These are phyloP conservation scores for Ilyonectria mors-panacis DNA, from an alignment of 2,329 filamentous ascomycete genomes.

Conservation along the genomic window DNA sequence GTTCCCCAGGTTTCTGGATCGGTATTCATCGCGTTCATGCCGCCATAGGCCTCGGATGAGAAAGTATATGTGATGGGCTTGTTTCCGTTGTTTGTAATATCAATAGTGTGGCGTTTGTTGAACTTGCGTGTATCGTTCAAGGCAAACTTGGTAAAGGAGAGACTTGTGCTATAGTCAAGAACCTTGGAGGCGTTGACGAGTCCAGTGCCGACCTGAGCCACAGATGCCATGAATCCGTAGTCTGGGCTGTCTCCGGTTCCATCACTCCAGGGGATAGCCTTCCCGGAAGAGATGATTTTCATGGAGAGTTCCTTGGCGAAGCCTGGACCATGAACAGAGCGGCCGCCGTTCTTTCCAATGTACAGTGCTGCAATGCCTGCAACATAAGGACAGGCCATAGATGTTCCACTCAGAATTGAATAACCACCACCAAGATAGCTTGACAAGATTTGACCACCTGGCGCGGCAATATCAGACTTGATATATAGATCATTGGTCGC, in stretches of 20 bases:
- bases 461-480: conserved; percentile 61
- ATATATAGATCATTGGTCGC: conserved; percentile 59
- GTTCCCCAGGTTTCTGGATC: conserved; percentile 1
- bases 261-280: conserved; percentile 44
- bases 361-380: conserved; percentile 59
- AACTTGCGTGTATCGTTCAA: conserved; percentile 62
- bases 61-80: conserved; percentile 22
- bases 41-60: conserved; percentile 14
- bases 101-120: conserved; percentile 15
- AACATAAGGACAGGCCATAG: conserved; percentile 64
- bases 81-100: conserved; percentile 25
- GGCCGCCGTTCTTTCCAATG: conserved; percentile 52
- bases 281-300: conserved; percentile 54
- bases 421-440: conserved; percentile 55
- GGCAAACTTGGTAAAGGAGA: conserved; percentile 57
- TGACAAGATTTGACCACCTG: conserved; percentile 58
- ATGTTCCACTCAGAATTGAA: conserved; percentile 62
- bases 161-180: conserved; percentile 54
- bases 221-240: conserved; percentile 48
- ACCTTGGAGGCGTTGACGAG: conserved; percentile 60
- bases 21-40: conserved; percentile 16
- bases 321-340: conserved; percentile 48
- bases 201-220: conserved; percentile 58
- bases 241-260: conserved; percentile 25
- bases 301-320: conserved; percentile 48